Base-by-base conservation (phyloP, 805 yeast species). In the Yamadazyma takamatsuzukensis region DNA sequence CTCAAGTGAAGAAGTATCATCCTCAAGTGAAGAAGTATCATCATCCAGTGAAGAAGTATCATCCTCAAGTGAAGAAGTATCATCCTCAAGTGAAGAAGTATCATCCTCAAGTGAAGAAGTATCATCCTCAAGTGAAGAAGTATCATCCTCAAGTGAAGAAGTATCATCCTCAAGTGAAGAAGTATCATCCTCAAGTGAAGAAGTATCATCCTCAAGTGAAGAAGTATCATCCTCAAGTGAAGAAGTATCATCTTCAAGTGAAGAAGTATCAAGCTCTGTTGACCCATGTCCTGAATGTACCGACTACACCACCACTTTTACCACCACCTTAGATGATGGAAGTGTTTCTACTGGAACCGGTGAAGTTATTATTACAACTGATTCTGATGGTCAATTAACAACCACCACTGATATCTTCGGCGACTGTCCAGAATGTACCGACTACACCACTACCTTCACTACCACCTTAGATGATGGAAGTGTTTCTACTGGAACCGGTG, bases 351-450 rank as follows among this genome's bases (percentile, higher is more conserved):
- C 37, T 13, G 33, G 32, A 5, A 8, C 35, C 8, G 32, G 6
- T 3, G 32, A 39, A 18, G 18, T 39, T 6, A 26, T 43, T 25
- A 44, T 48, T 13, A 47, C 55, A 4, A 49, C 54, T 13, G 41
- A 50, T 18, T 11, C 41, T 21, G 40, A 32, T 28, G 53, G 53
- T 18, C n/a, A 30, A 6, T 15, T 27, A 14, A n/a, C 23, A 15
- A 39, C 48, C 18, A 39, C 37, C 15, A 25, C 41, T 6, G 43
- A 21, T 6, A n/a, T 21, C 14, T 4, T 33, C n/a, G 25, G 10
- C 10, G 30, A 26, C n/a, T n/a, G n/a, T n/a, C n/a, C n/a, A n/a
- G n/a, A n/a, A 11, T 14, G 30, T 16, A 27, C 28, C 15, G 28
- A 15, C 15, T 12, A 14, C 18, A 15, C 18, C n/a, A 25, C 18